Evolutionary conservation across 176 grass and related monocot species (phyloP), one percentile per base, ranked within the genome.

Genomic region (Carex littledalei): DNA sequence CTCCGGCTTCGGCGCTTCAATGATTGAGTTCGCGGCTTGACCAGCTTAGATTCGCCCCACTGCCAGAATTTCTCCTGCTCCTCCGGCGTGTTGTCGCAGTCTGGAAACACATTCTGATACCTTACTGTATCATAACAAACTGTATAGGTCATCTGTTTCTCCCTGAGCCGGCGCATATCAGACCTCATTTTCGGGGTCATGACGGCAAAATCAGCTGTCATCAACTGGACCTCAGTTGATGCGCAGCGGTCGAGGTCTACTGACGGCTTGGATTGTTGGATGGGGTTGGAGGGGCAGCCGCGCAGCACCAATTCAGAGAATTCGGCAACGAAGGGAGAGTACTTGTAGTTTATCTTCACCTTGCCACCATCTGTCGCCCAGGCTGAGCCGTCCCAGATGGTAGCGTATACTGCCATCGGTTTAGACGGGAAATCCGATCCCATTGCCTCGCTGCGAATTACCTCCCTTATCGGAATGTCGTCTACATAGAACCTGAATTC

Each of bases 311-410:
- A 86, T 60, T 84, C 81, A 26, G 90, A 81, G 90, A 94, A 90
- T 5, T 90, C 86, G 17, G 93, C 78, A 18, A 67, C 47, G 84
- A 92, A 94, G 1, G 93, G 93, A 72, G 90, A 88, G 90, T 94
- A 92, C 84, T 94, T 94, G 88, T 94, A 94, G 90, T 89, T 94
- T 2, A 87, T 87, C 88, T 94, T 94, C 86, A 90, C 89, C 88
- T 92, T 94, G 55, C 93, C 93, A 6, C 90, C 88, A 7, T 94
- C 93, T 9, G 93, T 94, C 59, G 93, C 93, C 93, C 93, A 94
- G 7, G 88, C 34, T 18, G 93, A 94, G 59, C 93, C 93, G 81
- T 94, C 93, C 93, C 93, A 94, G 84, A 94, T 88, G 63, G 93
- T 94, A 15, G 93, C 93, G 79, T 94, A 94, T 34, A 92, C 88